phyloP scores from a whole-genome alignment of 306 rosid genomes.

The Potentilla sterilis region DNA sequence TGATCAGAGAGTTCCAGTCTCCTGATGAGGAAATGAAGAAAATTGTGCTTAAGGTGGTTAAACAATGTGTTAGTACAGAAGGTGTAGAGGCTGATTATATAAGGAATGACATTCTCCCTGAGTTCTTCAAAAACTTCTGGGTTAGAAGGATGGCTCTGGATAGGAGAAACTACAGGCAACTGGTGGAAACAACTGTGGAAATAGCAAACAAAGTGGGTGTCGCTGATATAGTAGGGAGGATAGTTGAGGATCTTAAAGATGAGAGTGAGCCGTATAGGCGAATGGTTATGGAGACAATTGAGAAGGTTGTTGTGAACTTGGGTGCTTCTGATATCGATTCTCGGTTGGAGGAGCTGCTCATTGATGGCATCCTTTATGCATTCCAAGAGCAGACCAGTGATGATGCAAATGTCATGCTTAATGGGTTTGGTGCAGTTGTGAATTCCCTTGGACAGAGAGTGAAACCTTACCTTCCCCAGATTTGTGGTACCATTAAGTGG shows the following conservation, averaged over 20 bases:
- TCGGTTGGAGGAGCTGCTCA: constrained; percentile 88
- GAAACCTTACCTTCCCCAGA: constrained; percentile 90
- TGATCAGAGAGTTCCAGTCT: constrained; percentile 92
- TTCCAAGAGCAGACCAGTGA: constrained; percentile 99
- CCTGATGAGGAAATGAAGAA: constrained; percentile 99
- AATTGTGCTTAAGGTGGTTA: constrained; percentile 92
- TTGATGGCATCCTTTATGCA: constrained; percentile 93
- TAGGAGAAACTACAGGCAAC: constrained; percentile 85
- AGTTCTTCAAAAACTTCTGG: constrained; percentile 91
- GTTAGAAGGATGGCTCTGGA: constrained; percentile 98
- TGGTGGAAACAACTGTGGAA: constrained; percentile 93
- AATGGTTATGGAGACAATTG: constrained; percentile 99
- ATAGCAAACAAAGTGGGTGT: constrained; percentile 97
- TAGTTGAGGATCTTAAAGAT: constrained; percentile 95
- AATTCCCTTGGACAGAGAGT: constrained; percentile 96
- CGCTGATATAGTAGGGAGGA: constrained; percentile 88
- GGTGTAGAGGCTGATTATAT: constrained; percentile 93
- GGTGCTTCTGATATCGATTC: constrained; percentile 91
- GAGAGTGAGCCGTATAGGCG: constrained; percentile 97
- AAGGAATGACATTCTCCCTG: constrained; percentile 73
- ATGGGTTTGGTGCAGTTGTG: constrained; percentile 92
- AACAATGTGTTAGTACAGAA: constrained; percentile 95
- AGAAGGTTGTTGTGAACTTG: constrained; percentile 89
- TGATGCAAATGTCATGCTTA: constrained; percentile 97
- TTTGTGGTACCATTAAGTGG: constrained; percentile 98